A percentile compares a stretch with the other conserved stretches of the same genome.
phyloP scores from a whole-genome alignment of 1,284 basidiomycete species.

The Trichosporon ovoides region DNA sequence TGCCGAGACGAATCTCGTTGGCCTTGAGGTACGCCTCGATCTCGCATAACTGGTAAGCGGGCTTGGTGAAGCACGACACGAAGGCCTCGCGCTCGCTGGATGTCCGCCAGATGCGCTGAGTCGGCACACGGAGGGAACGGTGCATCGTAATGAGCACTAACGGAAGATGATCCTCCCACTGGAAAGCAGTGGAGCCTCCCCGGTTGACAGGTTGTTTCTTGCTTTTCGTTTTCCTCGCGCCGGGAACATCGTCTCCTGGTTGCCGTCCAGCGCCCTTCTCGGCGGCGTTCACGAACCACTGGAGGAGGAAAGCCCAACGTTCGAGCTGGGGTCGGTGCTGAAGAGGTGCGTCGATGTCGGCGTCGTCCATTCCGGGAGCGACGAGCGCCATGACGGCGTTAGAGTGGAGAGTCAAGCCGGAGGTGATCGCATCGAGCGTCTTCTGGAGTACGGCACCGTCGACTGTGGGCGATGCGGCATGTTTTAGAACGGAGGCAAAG shows the following conservation, averaged over 20 bases:
- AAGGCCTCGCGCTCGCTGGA: conserved; percentile 76
- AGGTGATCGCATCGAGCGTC: conserved; percentile 36
- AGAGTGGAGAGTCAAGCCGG: conserved; percentile 33
- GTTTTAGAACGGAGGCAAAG: conserved; percentile 64
- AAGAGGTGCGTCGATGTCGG: conserved; percentile 64
- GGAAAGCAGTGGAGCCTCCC: conserved; percentile 53
- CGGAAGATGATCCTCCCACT: conserved; percentile 73
- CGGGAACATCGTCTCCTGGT: conserved; percentile 17
- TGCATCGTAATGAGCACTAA: conserved; percentile 62
- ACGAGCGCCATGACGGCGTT: conserved; percentile 31
- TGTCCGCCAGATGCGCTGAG: conserved; percentile 79
- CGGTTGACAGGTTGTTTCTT: conserved; percentile 49
- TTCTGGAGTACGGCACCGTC: conserved; percentile 37
- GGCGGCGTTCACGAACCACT: conserved; percentile 74
- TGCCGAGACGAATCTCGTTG: conserved; percentile 62
- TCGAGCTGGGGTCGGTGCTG: conserved; percentile 71
- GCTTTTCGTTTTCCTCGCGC: conserved; percentile 44
- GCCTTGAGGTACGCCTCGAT: conserved; percentile 83
- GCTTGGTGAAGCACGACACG: conserved; percentile 74
- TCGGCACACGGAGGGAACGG: conserved; percentile 67
- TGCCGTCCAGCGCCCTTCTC: conserved; percentile 62
- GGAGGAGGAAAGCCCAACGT: conserved; percentile 77
- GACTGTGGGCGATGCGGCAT: conserved; percentile 36
- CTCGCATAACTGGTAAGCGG: conserved; percentile 80
- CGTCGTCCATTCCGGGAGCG: conserved; percentile 34